Conservation (phyloP, 371 early-diverging fungal species). For the Mortierella sp. region DNA sequence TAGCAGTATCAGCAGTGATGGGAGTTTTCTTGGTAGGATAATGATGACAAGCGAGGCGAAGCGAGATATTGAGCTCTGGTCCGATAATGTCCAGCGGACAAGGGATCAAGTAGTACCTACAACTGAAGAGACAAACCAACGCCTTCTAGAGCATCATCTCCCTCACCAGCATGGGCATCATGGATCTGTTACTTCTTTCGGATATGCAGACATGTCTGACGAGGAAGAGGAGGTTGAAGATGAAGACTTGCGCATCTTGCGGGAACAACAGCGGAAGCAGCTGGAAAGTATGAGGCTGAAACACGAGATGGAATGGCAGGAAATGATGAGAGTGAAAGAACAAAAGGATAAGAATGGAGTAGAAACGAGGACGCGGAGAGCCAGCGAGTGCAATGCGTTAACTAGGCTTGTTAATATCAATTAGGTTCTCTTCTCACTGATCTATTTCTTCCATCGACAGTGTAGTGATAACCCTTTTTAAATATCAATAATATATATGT, state of each 20-base stretch:
- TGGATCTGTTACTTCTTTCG: constrained; percentile 21
- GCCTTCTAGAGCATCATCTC: neutral
- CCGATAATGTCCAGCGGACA: constrained; percentile 17
- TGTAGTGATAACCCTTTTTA: neutral
- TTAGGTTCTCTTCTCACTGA: neutral
- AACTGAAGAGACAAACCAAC: neutral
- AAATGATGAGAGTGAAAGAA: constrained; percentile 55
- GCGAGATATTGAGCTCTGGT: constrained; percentile 31
- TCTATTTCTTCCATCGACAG: neutral
- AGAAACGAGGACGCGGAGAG: constrained; percentile 33
- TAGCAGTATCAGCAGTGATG: constrained; percentile 23
- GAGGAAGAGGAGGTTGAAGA: constrained; percentile 38
- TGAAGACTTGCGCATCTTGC: constrained; percentile 37
- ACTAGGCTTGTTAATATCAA: neutral
- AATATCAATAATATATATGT: too few species aligned
- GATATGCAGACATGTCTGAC: constrained; percentile 48
- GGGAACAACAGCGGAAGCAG: constrained; percentile 42
- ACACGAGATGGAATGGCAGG: constrained; percentile 47
- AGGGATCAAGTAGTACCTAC: constrained; percentile 26
- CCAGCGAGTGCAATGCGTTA: constrained; percentile 27
- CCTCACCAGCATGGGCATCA: neutral
- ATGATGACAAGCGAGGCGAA: constrained; percentile 30
- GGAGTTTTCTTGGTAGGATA: constrained; percentile 5
- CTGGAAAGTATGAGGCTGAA: constrained; percentile 48
- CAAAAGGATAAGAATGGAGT: constrained; percentile 16